These are phyloP conservation scores for Botrytis pseudocinerea DNA, from an alignment of 2,329 filamentous ascomycete species.

Conservation along the genomic window DNA sequence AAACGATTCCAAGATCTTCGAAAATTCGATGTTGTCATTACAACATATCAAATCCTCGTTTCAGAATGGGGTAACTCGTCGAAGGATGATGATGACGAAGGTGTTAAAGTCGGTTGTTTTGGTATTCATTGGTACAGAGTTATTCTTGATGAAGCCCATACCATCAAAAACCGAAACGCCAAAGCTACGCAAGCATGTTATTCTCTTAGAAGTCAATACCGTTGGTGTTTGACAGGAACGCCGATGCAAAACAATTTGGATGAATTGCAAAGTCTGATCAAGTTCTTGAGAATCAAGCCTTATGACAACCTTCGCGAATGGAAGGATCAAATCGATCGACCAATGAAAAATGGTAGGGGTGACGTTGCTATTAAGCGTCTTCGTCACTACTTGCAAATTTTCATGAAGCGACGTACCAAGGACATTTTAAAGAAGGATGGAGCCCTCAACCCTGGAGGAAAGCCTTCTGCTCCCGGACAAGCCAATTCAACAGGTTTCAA, in stretches of 20 bases:
- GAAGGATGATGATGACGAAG: constrained; percentile 56
- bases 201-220: constrained; percentile 78
- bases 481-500: constrained; percentile 70
- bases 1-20: constrained; percentile 76
- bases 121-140: constrained; percentile 93
- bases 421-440: constrained; percentile 90
- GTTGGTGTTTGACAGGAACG: constrained; percentile 95
- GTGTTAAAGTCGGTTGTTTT: constrained; percentile 78
- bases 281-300: constrained; percentile 87
- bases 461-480: constrained; percentile 49
- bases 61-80: constrained; percentile 79
- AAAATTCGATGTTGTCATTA: constrained; percentile 91
- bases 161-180: constrained; percentile 96
- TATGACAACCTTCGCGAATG: constrained; percentile 84
- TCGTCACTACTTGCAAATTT: constrained; percentile 81
- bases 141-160: constrained; percentile 94
- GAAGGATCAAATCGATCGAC: constrained; percentile 87
- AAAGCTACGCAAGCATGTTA: constrained; percentile 94
- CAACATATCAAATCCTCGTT: constrained; percentile 92
- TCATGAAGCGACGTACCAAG: constrained; percentile 99
- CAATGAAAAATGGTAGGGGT: constrained; percentile 86
- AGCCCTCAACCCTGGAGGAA: constrained; percentile 74
- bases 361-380: constrained; percentile 85
- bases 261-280: constrained; percentile 90
- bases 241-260: constrained; percentile 99